phyloP scores from a whole-genome alignment of 2,329 filamentous ascomycete species.

The Fusarium begoniae region DNA sequence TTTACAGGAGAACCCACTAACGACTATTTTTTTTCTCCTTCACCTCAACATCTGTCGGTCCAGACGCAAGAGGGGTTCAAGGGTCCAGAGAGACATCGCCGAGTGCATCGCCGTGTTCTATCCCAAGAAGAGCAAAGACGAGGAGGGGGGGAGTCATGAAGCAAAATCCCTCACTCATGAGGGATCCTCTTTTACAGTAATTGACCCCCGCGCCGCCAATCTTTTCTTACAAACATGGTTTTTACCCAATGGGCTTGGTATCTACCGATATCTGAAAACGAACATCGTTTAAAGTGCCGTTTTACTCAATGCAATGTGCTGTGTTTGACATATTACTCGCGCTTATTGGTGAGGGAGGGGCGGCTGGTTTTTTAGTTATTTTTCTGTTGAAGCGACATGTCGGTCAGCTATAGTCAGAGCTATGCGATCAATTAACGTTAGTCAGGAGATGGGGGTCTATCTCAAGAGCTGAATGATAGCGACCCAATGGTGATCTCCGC shows the following conservation, averaged over 20 bases:
- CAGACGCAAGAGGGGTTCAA: conserved; percentile 33
- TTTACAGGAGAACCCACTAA: conserved; percentile 29
- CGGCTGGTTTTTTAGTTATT: conserved; percentile 16
- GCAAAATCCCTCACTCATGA: conserved; percentile 40
- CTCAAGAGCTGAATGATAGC: conserved; percentile 9
- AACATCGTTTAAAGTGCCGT: conserved; percentile 24
- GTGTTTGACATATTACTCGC: conserved; percentile 27
- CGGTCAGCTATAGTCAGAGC: conserved; percentile 23
- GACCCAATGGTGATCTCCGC: conserved; percentile 14
- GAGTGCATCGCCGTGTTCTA: conserved; percentile 36
- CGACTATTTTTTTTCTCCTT: conserved; percentile 4
- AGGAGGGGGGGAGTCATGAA: conserved; percentile 5
- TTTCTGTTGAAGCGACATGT: conserved; percentile 33
- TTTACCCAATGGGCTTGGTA: conserved; percentile 34
- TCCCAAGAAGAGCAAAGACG: conserved; percentile 35
- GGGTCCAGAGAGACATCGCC: conserved; percentile 28
- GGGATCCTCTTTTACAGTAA: conserved; percentile 13
- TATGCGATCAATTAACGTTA: conserved; percentile 7
- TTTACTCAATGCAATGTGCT: conserved; percentile 37
- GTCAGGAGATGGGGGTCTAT: conserved; percentile 28
- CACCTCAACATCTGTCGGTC: conserved; percentile 15
- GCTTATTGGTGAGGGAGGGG: conserved; percentile 30
- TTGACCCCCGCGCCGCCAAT: conserved; percentile 25
- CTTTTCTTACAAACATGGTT: conserved; percentile 10
- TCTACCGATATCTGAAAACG: conserved; percentile 31